phyloP scores from a whole-genome alignment of 306 rosid genomes.

The Glycine tomentella region DNA sequence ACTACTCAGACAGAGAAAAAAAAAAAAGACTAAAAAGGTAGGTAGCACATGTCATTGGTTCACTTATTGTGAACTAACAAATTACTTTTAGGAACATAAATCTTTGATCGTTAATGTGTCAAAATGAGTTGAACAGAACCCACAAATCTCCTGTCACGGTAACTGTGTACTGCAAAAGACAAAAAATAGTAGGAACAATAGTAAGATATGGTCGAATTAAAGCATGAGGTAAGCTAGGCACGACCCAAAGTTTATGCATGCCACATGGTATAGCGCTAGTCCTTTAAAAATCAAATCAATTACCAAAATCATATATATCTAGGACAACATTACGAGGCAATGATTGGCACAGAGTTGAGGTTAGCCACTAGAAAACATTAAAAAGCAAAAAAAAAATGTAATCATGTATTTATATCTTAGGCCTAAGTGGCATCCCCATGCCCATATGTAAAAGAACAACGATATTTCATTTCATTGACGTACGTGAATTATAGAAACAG shows the following conservation, averaged over 20 bases:
- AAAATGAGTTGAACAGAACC: conserved; percentile 20
- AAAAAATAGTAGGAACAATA: background rate
- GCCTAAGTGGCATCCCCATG: conserved; percentile 18
- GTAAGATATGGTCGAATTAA: conserved; percentile 50
- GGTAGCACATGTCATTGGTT: background rate
- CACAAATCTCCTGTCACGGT: background rate
- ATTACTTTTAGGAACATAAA: background rate
- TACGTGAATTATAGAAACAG: background rate
- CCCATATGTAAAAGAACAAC: background rate
- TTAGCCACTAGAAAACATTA: conserved; percentile 49
- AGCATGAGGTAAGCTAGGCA: conserved; percentile 50
- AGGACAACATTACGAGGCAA: conserved; percentile 43
- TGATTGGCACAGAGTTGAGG: conserved; percentile 47
- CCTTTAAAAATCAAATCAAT: conserved; percentile 35
- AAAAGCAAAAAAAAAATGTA: background rate
- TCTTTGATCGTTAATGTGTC: conserved; percentile 9
- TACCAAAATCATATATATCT: conserved; percentile 24
- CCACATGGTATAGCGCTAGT: conserved; percentile 41
- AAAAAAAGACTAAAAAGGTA: background rate
- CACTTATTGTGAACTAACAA: background rate
- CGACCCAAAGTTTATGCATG: conserved; percentile 42
- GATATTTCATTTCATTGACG: conserved; percentile 24
- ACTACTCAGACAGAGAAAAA: too few species aligned
- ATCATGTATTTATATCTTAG: conserved; percentile 25
- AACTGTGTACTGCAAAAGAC: conserved; percentile 20